Percentiles rank a stretch among this genome's conserved stretches.
Evolutionary conservation across 2,329 filamentous ascomycete species (phyloP).

Genomic region (Pestalotiopsis sp.): DNA sequence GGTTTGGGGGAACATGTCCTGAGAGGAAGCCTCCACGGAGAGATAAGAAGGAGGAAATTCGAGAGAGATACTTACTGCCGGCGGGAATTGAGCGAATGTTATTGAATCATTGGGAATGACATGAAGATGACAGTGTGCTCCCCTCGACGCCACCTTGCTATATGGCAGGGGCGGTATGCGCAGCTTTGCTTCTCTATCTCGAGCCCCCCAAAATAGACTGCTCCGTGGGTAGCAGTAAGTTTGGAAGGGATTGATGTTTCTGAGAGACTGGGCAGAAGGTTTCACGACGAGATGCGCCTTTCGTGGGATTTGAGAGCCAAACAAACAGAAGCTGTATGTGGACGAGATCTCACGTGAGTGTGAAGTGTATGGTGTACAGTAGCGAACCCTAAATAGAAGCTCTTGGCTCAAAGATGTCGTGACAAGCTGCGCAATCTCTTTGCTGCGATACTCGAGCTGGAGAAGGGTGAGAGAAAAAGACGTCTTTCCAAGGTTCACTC

Average conservation of each 20-base stretch:
- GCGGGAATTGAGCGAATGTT: constrained; percentile 33
- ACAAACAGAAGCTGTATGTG: too few species aligned
- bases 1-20: neutral
- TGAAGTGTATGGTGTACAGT: too few species aligned
- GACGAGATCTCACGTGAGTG: too few species aligned
- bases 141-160: constrained; percentile 1
- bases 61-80: constrained; percentile 14
- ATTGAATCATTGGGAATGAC: constrained; percentile 41
- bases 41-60: neutral
- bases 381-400: too few species aligned
- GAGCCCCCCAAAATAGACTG: neutral
- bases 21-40: too few species aligned
- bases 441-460: too few species aligned
- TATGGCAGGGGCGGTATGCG: neutral
- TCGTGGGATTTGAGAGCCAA: too few species aligned
- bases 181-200: neutral
- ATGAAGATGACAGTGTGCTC: neutral
- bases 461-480: too few species aligned
- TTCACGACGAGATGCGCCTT: neutral
- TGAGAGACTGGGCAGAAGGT: neutral
- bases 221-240: neutral
- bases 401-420: too few species aligned
- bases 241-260: neutral
- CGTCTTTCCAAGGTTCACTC: too few species aligned
- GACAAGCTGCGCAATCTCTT: too few species aligned